These are phyloP conservation scores for Plasmodium gaboni DNA, from an alignment of 169 alveolate species.

Conservation along the genomic window DNA sequence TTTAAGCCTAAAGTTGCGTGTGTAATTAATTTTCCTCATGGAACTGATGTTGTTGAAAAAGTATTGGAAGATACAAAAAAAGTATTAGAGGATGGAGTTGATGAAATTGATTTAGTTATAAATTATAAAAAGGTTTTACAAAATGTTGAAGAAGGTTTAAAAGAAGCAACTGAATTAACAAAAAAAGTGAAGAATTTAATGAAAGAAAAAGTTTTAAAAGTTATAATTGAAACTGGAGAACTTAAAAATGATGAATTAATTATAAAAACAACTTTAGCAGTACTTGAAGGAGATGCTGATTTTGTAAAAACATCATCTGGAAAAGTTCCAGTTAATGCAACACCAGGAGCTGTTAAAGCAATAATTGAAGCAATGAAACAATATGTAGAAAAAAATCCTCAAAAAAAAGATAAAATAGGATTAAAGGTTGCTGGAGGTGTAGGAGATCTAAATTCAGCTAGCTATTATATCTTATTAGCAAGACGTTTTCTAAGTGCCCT, in stretches of 20 bases:
- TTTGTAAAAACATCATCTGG: constrained; percentile 83
- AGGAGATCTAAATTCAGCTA: constrained; percentile 68
- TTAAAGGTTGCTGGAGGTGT: constrained; percentile 82
- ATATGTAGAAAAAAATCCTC: constrained; percentile 10
- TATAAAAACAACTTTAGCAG: constrained; percentile 67
- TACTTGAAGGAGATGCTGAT: constrained; percentile 80
- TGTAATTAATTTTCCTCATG: constrained; percentile 82
- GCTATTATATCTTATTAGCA: constrained; percentile 70
- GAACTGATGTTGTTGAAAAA: constrained; percentile 69
- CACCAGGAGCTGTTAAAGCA: constrained; percentile 54
- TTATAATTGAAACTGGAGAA: constrained; percentile 81
- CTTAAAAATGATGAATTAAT: constrained; percentile 70
- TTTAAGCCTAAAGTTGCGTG: constrained; percentile 69
- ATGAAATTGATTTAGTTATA: constrained; percentile 81
- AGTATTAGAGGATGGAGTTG: constrained; percentile 79
- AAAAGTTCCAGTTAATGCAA: constrained; percentile 78
- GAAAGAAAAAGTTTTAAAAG: constrained; percentile 71
- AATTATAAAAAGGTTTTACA: constrained; percentile 59
- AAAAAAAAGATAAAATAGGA: constrained; percentile 76
- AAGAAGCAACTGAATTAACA: constrained; percentile 51
- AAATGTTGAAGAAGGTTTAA: constrained; percentile 57
- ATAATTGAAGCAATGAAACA: constrained; percentile 67
- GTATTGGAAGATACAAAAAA: constrained; percentile 70
- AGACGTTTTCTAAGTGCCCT: constrained; percentile 62
- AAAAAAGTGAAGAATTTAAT: constrained; percentile 23